These are phyloP conservation scores for Carex pumila DNA, from an alignment of 176 grass and related monocot species.

Conservation along the genomic window DNA sequence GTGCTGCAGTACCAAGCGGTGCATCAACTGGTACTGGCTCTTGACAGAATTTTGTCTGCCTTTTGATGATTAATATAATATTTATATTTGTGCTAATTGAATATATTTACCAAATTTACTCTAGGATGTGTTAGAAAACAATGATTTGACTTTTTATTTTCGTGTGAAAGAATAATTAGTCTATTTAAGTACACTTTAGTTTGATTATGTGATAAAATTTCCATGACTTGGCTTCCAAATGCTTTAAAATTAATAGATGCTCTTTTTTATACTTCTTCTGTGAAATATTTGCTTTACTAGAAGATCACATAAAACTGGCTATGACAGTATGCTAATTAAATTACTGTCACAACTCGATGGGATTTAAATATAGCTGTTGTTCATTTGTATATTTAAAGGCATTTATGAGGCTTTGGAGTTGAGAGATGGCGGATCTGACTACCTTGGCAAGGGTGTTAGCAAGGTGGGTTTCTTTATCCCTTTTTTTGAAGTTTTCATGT, in stretches of 20 bases:
- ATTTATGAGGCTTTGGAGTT: constrained; percentile 87
- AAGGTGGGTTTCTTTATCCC: constrained; percentile 41
- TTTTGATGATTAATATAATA: neutral
- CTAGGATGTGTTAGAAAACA: neutral
- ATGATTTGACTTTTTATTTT: neutral
- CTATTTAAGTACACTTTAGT: neutral
- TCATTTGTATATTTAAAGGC: constrained; percentile 25
- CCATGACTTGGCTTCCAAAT: neutral
- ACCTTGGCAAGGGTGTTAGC: constrained; percentile 87
- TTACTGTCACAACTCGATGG: neutral
- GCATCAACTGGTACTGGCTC: constrained; percentile 68
- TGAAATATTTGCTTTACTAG: neutral
- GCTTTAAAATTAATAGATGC: neutral
- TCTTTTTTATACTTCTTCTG: neutral
- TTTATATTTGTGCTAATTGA: neutral
- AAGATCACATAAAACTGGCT: neutral
- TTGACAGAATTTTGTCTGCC: neutral
- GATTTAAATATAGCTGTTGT: neutral
- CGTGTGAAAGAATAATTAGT: neutral
- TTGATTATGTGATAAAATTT: neutral
- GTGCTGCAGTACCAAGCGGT: constrained; percentile 84
- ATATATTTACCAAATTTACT: neutral
- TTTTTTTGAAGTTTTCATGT: neutral
- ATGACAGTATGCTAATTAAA: neutral
- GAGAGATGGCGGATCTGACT: constrained; percentile 94